phyloP scores from a whole-genome alignment of 305 asterid species.

The Andrographis paniculata region DNA sequence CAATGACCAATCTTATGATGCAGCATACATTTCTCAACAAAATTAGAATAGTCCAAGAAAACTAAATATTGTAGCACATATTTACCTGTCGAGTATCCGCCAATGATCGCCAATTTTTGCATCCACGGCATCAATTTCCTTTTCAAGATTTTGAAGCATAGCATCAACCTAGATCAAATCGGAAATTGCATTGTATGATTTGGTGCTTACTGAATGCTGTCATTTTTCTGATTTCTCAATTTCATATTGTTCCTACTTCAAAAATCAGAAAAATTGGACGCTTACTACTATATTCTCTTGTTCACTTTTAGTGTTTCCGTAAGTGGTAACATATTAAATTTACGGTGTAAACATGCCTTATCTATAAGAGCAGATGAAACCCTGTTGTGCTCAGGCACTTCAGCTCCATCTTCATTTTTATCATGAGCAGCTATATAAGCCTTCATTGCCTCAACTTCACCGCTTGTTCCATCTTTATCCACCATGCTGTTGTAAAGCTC shows the following conservation, averaged over 20 bases:
- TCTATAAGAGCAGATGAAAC: slow-evolving; percentile 79
- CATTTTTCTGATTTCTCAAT: no score
- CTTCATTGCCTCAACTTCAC: slow-evolving; percentile 59
- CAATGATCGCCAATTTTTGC: slow-evolving; percentile 83
- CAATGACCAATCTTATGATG: not conserved
- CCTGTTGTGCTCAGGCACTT: slow-evolving; percentile 39
- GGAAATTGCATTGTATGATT: slow-evolving; percentile 11
- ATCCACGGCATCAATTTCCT: slow-evolving; percentile 88
- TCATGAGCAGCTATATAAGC: slow-evolving; percentile 81
- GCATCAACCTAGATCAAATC: slow-evolving; percentile 55
- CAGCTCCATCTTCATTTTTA: slow-evolving; percentile 49
- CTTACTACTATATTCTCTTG: not conserved
- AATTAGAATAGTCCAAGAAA: not conserved
- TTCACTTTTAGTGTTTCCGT: not conserved
- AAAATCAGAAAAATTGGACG: no score
- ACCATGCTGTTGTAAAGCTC: slow-evolving; percentile 78
- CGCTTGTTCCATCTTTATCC: slow-evolving; percentile 63
- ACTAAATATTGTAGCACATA: slow-evolving; percentile 11
- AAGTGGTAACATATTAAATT: not conserved
- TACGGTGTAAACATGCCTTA: slow-evolving; percentile 36
- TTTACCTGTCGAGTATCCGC: slow-evolving; percentile 81
- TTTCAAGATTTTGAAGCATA: slow-evolving; percentile 87
- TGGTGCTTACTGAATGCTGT: no score
- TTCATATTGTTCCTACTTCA: no score
- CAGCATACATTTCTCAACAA: not conserved